These are phyloP conservation scores for Austropuccinia psidii DNA, from an alignment of 1,284 basidiomycete genomes.

Conservation along the genomic window DNA sequence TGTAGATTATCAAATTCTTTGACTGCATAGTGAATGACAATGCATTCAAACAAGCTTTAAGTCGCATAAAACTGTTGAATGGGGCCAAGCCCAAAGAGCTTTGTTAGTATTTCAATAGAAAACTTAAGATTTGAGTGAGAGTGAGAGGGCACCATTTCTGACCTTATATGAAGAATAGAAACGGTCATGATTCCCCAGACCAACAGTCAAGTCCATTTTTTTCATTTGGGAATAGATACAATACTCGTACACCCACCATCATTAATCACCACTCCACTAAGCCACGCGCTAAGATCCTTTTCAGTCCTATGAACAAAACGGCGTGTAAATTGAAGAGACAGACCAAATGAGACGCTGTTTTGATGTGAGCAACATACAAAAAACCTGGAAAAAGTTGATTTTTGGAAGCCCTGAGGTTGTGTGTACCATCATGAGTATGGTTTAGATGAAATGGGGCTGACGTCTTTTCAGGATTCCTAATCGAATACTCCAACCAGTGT, in stretches of 20 bases:
- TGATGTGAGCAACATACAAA: too few species aligned
- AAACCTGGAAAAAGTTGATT: too few species aligned
- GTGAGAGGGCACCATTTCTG: background rate
- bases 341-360: too few species aligned
- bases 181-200: background rate
- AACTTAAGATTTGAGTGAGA: background rate
- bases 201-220: background rate
- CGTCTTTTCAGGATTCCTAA: too few species aligned
- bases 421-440: too few species aligned
- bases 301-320: constrained; percentile 20
- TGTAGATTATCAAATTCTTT: constrained; percentile 11
- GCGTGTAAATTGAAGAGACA: too few species aligned
- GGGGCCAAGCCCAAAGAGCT: too few species aligned
- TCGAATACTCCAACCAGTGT: too few species aligned
- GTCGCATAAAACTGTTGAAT: background rate
- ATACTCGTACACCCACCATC: constrained; percentile 30
- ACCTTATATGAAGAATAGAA: constrained; percentile 22
- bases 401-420: too few species aligned
- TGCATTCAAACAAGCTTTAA: constrained; percentile 20
- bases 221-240: constrained; percentile 33
- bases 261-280: constrained; percentile 31
- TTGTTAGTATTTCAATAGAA: background rate
- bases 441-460: too few species aligned
- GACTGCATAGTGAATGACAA: constrained; percentile 17
- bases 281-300: constrained; percentile 15